Evolutionary conservation across 192 early-diverging fungal genomes (phyloP), one percentile per base, ranked within the genome.

Genomic region (Linnemannia hyalina): DNA sequence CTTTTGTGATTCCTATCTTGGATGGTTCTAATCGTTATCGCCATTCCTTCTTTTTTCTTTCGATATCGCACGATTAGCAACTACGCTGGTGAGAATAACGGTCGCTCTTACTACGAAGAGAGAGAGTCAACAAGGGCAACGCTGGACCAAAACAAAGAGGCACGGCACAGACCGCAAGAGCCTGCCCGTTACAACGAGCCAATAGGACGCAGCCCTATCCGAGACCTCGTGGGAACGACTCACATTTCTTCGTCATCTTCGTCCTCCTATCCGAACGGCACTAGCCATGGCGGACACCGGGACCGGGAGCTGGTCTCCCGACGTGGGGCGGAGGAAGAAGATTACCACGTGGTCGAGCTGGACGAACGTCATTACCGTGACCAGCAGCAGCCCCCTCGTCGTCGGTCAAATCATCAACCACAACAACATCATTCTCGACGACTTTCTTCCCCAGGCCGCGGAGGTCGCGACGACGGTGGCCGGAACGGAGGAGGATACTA

Each of bases 151-250:
- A 70, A 74, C 44, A 70, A 70, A 82, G 74, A 77, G 41, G 35
- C 42, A 35, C 77, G 41, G 32, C 78, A 71, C 68, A 79, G 72
- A 76, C 73, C 77, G 20, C 46, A 23, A 68, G 74, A 80, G 40
- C 69, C 65, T 71, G 47, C 44, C 11, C 52, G 7, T 47, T 49
- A 69, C 9, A 32, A 49, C 42, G 63, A 47, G 23, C 74, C 80
- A 70, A 71, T 82, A 47, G 80, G 60, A 76, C 80, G 80, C 68
- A 76, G 74, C 57, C 69, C 74, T 68, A 74, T 72, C 68, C 42
- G 69, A 72, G 69, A 46, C 63, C 29, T 69, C 73, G 36, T 81
- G 80, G 54, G 80, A 82, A 82, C 63, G n/a, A 71, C 47, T 32
- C 60, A 65, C 26, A 65, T 65, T 65, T 65, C 60, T 32, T 65